Evolutionary conservation across 208 protist genomes (phyloP).

Genomic region (Trypanosoma conorhini): DNA sequence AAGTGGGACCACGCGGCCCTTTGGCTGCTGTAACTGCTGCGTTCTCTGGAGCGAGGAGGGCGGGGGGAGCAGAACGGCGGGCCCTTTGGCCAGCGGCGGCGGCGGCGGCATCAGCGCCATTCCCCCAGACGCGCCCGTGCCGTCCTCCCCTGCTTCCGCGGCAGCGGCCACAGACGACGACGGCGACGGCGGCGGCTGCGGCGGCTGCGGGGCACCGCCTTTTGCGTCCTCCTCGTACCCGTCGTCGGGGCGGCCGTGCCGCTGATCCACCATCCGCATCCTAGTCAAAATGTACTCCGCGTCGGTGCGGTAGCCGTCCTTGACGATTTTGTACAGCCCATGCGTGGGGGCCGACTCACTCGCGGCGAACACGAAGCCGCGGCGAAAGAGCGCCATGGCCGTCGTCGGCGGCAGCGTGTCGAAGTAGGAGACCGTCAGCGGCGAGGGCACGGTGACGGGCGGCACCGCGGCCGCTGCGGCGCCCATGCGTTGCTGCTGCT

Average conservation of each 20-base stretch:
- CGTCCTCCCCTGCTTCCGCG: not conserved
- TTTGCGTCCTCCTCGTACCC: slow-evolving; percentile 13
- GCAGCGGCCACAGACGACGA: not conserved
- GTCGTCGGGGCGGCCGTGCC: slow-evolving; percentile 19
- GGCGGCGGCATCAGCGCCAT: slow-evolving; percentile 10
- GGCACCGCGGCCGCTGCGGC: slow-evolving; percentile 5
- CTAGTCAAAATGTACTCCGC: slow-evolving; percentile 64
- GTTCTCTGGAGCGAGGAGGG: slow-evolving; percentile 1
- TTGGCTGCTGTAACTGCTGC: slow-evolving; percentile 4
- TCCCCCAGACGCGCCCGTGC: slow-evolving; percentile 5
- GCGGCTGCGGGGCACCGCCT: not conserved
- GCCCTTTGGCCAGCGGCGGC: not conserved
- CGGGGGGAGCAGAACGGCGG: not conserved
- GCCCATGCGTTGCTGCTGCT: slow-evolving; percentile 32
- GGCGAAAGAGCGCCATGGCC: slow-evolving; percentile 91
- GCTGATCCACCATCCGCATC: slow-evolving; percentile 42
- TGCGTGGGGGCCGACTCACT: slow-evolving; percentile 95
- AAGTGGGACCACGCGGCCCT: slow-evolving; percentile 46
- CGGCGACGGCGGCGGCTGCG: not conserved
- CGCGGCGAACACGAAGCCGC: slow-evolving; percentile 96
- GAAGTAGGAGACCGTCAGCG: slow-evolving; percentile 95
- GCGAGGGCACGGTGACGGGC: slow-evolving; percentile 45
- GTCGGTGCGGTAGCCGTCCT: slow-evolving; percentile 76
- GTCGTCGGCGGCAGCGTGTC: slow-evolving; percentile 95
- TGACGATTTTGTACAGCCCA: slow-evolving; percentile 91